Conservation (phyloP, 805 yeast genomes). For the Starmerella etchellsii region DNA sequence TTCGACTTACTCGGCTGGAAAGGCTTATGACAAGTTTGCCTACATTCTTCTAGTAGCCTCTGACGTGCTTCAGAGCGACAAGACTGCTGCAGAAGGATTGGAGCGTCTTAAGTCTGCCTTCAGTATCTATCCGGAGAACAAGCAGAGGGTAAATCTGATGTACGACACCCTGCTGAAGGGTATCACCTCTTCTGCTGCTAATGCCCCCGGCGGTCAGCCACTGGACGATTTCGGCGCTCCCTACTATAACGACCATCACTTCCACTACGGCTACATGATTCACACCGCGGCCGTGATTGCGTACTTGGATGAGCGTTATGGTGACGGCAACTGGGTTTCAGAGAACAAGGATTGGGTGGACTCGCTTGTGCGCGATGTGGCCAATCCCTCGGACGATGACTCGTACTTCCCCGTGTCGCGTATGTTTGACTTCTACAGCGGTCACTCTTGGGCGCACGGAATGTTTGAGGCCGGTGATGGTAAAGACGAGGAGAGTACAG, state of each 20-base stretch:
- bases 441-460: constrained; percentile 75
- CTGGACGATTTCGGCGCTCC: constrained; percentile 63
- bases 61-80: constrained; percentile 45
- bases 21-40: constrained; percentile 79
- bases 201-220: constrained; percentile 36
- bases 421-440: constrained; percentile 58
- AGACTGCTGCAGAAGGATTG: constrained; percentile 40
- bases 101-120: constrained; percentile 54
- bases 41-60: constrained; percentile 65
- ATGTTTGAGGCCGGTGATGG: constrained; percentile 53
- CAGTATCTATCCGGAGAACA: constrained; percentile 52
- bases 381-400: constrained; percentile 43
- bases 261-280: constrained; percentile 72
- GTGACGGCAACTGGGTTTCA: constrained; percentile 39
- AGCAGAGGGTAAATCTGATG: constrained; percentile 56
- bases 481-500: constrained; percentile 56
- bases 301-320: constrained; percentile 40
- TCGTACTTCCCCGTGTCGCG: constrained; percentile 57
- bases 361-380: constrained; percentile 50
- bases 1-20: constrained; percentile 87
- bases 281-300: constrained; percentile 76
- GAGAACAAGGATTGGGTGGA: constrained; percentile 46
- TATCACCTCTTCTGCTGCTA: constrained; percentile 32
- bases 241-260: constrained; percentile 75
- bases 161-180: constrained; percentile 58